Evolutionary conservation across 2,329 filamentous ascomycete genomes (phyloP), one percentile per base, ranked within the genome.

Genomic region (Fusarium sp.): DNA sequence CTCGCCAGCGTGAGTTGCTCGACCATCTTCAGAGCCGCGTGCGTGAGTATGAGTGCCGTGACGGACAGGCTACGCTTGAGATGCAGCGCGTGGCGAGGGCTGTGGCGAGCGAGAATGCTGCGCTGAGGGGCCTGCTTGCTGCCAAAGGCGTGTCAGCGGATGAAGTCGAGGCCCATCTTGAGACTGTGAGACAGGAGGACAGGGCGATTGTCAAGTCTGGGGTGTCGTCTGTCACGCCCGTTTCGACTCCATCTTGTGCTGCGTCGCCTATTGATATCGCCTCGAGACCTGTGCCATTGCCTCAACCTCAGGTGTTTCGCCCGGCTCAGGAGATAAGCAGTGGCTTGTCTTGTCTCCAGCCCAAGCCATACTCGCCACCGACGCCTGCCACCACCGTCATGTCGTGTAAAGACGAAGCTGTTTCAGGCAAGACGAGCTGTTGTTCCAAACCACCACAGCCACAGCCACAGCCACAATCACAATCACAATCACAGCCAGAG

Each of bases 41-140:
- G 8, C 73, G 70, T n/a, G 77, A 77, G 26, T 79, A 78, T 61
- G 79, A 82, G 68, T 67, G 67, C 7, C 73, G 70, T 3, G 81
- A 78, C 25, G 74, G 77, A 1, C 73, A 77, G 55, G 82, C 81
- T 6, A 79, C 78, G 5, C 65, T 78, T 2, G 80, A 80, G 58
- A 79, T 84, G 76, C 82, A 84, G 69, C 73, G 70, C 4, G 79
- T 78, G 1, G 81, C 82, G 5, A 76, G 79, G 12, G 69, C 67
- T 39, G 79, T 84, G 5, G 77, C 75, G 10, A 61, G 70, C 9
- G 78, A 81, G 54, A 84, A 84, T 49, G 68, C 66, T 26, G 67
- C 73, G 2, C 61, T 84, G 28, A 73, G 78, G 11, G 70, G 63
- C 2, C 28, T 72, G 9, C 70, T 72, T 12, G 58, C 60, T 24